Evolutionary conservation across 805 yeast species (phyloP).

Genomic region (Spencermartinsiella europaea): DNA sequence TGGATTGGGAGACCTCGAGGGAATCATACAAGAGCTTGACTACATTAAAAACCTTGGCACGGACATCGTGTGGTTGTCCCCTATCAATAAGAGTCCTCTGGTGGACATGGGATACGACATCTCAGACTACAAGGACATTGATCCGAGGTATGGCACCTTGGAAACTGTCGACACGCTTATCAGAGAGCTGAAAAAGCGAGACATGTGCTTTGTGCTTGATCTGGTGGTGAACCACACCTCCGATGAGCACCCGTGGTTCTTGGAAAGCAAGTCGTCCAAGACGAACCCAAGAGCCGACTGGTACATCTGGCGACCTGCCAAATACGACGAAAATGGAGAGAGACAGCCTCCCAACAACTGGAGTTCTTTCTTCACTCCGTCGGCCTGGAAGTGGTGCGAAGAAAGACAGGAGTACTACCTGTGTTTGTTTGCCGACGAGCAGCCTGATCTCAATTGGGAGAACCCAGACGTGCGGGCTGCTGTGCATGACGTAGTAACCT

Average conservation of each 20-base stretch:
- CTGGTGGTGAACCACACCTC: constrained; percentile 58
- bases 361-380: constrained; percentile 47
- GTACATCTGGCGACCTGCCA: constrained; percentile 54
- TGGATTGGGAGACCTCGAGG: constrained; percentile 54
- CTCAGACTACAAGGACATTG: constrained; percentile 47
- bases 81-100: constrained; percentile 55
- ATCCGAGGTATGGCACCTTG: constrained; percentile 50
- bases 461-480: constrained; percentile 37
- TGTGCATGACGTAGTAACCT: constrained; percentile 44
- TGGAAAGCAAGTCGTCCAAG: constrained; percentile 47
- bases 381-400: constrained; percentile 56
- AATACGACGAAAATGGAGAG: constrained; percentile 42
- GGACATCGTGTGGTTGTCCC: constrained; percentile 53
- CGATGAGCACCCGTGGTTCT: constrained; percentile 52
- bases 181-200: constrained; percentile 43
- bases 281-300: constrained; percentile 55
- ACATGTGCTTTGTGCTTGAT: constrained; percentile 49
- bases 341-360: constrained; percentile 56
- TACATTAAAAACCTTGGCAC: constrained; percentile 46
- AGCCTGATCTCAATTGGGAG: constrained; percentile 63
- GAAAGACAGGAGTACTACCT: constrained; percentile 50
- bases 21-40: constrained; percentile 47
- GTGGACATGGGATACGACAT: constrained; percentile 63
- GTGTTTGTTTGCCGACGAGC: constrained; percentile 47
- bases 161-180: constrained; percentile 48